Conservation (phyloP, 345 rosid genomes). For the Zanthoxylum bungeanum region DNA sequence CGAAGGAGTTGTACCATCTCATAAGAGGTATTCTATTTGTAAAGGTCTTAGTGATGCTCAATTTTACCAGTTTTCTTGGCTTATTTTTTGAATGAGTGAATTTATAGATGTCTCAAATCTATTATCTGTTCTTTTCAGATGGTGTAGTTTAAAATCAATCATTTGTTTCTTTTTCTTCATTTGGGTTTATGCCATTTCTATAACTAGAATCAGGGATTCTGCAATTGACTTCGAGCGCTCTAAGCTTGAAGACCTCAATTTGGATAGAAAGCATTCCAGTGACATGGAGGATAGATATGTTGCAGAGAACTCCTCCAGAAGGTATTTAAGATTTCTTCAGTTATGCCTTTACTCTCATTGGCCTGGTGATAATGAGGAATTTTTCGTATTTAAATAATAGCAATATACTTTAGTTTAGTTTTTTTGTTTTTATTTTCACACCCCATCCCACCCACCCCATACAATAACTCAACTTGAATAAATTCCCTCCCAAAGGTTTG, state of each 20-base stretch:
- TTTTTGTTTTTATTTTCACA: no score
- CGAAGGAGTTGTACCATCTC: constrained; percentile 31
- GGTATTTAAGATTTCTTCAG: constrained; percentile 31
- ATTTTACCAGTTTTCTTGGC: background rate
- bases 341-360: background rate
- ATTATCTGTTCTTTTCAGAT: background rate
- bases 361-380: background rate
- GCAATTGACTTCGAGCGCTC: constrained; percentile 67
- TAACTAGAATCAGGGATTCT: constrained; percentile 38
- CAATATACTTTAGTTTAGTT: background rate
- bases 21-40: constrained; percentile 41
- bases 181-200: constrained; percentile 8
- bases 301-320: constrained; percentile 25
- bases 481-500: background rate
- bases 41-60: constrained; percentile 2
- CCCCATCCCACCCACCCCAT: background rate
- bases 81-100: background rate
- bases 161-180: constrained; percentile 1
- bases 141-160: background rate
- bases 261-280: constrained; percentile 53
- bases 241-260: constrained; percentile 69
- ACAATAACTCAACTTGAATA: background rate
- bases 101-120: background rate
- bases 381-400: background rate
- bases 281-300: constrained; percentile 29